Evolutionary conservation across 495 filamentous ascomycete species (phyloP).

Genomic region (Tuber indicum): DNA sequence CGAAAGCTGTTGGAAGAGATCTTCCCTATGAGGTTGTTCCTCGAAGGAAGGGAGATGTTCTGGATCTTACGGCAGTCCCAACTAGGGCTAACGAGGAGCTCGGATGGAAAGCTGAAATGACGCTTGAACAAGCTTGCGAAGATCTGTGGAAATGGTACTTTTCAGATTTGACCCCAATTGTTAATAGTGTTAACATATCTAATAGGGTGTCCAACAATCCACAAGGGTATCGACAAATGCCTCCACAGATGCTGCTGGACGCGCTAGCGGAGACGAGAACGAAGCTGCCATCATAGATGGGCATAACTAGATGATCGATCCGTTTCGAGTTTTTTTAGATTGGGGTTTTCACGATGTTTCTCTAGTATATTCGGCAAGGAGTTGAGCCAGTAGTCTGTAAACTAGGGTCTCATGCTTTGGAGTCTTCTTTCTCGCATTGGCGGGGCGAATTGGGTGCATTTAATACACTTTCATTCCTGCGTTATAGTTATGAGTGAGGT

Average conservation of each 20-base stretch:
- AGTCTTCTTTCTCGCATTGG: constrained; percentile 2
- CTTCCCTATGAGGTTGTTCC: constrained; percentile 80
- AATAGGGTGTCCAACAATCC: constrained; percentile 74
- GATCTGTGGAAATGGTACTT: constrained; percentile 83
- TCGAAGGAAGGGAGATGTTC: constrained; percentile 79
- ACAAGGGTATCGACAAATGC: constrained; percentile 82
- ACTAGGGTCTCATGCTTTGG: constrained; percentile 2
- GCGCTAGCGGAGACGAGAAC: constrained; percentile 54
- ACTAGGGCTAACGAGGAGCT: constrained; percentile 79
- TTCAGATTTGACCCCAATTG: constrained; percentile 38
- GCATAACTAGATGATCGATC: neutral
- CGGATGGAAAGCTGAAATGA: constrained; percentile 82
- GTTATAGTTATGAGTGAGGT: neutral
- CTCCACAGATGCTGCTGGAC: constrained; percentile 74
- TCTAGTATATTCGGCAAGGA: neutral
- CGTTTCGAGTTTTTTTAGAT: neutral
- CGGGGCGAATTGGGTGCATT: neutral
- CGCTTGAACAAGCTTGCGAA: constrained; percentile 84
- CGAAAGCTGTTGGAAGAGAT: constrained; percentile 71
- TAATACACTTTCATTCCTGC: neutral
- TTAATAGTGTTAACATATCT: constrained; percentile 4
- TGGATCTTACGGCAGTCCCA: constrained; percentile 91
- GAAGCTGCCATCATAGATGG: neutral
- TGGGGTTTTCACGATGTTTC: neutral
- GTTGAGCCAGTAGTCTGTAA: neutral